phyloP scores from a whole-genome alignment of 2,329 filamentous ascomycete species.

The Calonectria naviculata region DNA sequence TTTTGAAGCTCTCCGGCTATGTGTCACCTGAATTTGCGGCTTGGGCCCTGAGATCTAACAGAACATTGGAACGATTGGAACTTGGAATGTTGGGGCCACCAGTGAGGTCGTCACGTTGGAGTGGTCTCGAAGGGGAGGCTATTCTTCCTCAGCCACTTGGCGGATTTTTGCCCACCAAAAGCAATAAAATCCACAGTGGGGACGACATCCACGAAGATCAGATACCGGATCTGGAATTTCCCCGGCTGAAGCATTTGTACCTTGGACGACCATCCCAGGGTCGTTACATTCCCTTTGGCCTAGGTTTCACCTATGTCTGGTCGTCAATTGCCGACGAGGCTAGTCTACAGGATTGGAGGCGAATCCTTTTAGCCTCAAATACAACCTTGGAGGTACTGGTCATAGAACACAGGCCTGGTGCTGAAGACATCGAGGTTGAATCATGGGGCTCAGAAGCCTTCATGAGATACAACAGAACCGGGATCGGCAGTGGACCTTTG shows the following conservation, averaged over 20 bases:
- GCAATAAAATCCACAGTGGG: not conserved
- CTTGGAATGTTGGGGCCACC: conserved; percentile 26
- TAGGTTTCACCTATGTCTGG: not conserved
- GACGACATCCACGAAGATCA: not conserved
- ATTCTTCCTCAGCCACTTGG: not conserved
- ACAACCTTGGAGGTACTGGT: not conserved
- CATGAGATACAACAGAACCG: not conserved
- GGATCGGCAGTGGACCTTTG: not conserved
- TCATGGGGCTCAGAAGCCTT: not conserved
- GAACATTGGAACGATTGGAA: conserved; percentile 22
- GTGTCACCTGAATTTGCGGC: conserved; percentile 10
- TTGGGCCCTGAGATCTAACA: conserved; percentile 12
- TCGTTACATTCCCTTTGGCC: not conserved
- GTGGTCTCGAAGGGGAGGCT: not conserved
- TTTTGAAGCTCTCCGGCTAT: conserved; percentile 20
- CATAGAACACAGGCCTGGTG: not conserved
- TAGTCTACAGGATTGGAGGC: not conserved
- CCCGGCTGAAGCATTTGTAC: not conserved
- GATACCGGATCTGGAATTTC: not conserved
- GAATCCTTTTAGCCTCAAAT: not conserved
- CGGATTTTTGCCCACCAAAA: not conserved
- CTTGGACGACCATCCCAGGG: not conserved
- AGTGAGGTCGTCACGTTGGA: not conserved
- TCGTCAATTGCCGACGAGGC: not conserved
- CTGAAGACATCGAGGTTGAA: not conserved